A percentile compares a stretch with the other conserved stretches of the same genome.
Evolutionary conservation across 768 basidiomycete species (phyloP).

Genomic region (Rhodocollybia butyracea): DNA sequence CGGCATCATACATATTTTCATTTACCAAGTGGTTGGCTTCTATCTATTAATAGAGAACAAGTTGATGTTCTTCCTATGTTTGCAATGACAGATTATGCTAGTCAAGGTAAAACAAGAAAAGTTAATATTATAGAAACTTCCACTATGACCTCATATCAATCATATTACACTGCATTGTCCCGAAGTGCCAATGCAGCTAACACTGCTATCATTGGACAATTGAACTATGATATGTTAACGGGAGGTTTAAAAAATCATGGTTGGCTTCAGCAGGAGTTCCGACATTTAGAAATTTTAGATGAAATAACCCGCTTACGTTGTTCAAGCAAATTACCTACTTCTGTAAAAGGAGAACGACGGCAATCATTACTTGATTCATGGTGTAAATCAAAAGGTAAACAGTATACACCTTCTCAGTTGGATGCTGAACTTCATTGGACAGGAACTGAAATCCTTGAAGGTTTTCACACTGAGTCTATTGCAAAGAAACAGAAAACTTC

Average conservation of each 20-base stretch:
- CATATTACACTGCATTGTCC: slow-evolving; percentile 29
- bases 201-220: slow-evolving; percentile 27
- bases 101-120: slow-evolving; percentile 24
- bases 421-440: background rate
- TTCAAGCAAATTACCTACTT: background rate
- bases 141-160: slow-evolving; percentile 17
- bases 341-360: background rate
- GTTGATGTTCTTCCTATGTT: slow-evolving; percentile 22
- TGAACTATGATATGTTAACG: slow-evolving; percentile 20
- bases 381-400: background rate
- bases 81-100: slow-evolving; percentile 25
- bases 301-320: background rate
- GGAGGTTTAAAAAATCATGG: slow-evolving; percentile 10
- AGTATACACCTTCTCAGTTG: background rate
- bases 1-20: background rate
- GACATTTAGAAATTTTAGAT: background rate
- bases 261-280: background rate
- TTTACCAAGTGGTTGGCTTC: background rate
- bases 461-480: no score
- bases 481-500: no score
- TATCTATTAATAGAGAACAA: slow-evolving; percentile 10
- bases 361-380: background rate
- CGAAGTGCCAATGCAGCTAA: slow-evolving; percentile 22
- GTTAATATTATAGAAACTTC: slow-evolving; percentile 27
- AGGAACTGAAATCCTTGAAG: no score